phyloP scores from a whole-genome alignment of 805 yeast genomes.

The Wickerhamomyces subpelliculosus region DNA sequence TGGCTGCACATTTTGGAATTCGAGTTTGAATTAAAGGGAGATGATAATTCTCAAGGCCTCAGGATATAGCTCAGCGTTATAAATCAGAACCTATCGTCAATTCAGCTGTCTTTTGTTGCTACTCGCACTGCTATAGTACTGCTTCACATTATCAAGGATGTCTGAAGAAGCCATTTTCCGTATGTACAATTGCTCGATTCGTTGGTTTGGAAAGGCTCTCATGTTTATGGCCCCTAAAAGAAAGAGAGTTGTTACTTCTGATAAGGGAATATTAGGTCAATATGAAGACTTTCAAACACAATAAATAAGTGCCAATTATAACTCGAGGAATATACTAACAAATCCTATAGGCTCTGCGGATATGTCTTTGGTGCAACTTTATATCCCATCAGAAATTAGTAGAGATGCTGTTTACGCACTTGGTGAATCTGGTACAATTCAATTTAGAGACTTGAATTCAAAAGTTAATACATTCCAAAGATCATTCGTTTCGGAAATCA shows the following conservation, averaged over 20 bases:
- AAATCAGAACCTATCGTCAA: no score
- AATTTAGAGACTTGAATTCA: conserved; percentile 85
- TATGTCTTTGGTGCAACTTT: conserved; percentile 91
- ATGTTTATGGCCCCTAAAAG: no score
- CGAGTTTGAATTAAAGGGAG: no score
- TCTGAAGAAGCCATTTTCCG: conserved; percentile 36
- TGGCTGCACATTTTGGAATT: background rate
- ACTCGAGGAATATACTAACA: conserved; percentile 5
- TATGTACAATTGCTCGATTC: conserved; percentile 13
- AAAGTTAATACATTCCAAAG: conserved; percentile 84
- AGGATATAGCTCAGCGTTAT: no score
- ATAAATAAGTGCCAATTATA: background rate
- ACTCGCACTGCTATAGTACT: conserved; percentile 1
- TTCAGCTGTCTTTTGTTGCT: no score
- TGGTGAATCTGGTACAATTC: conserved; percentile 82
- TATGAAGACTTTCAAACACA: no score
- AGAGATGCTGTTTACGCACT: conserved; percentile 78
- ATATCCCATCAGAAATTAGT: conserved; percentile 85
- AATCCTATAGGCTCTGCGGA: conserved; percentile 71
- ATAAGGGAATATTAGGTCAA: background rate
- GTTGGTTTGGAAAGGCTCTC: background rate
- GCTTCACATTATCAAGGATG: conserved; percentile 8
- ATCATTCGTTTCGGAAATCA: conserved; percentile 81
- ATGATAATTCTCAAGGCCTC: no score
- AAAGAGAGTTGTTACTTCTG: no score